Evolutionary conservation across 768 basidiomycete genomes (phyloP).

Genomic region (Tulasnella sp.): DNA sequence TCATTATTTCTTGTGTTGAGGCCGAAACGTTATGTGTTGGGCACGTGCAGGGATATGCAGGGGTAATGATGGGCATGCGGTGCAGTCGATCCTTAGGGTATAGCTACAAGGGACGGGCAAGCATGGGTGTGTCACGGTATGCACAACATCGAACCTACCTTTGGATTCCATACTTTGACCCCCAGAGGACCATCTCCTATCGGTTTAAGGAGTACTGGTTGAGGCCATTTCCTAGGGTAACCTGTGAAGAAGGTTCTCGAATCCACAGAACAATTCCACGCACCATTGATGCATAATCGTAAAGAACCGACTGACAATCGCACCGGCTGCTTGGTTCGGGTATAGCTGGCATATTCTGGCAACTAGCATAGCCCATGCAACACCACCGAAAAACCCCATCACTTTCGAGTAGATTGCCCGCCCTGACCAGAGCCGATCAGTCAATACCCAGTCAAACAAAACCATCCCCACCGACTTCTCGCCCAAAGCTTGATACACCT

Average conservation of each 20-base stretch:
- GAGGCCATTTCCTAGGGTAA: slow-evolving; percentile 85
- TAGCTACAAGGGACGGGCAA: slow-evolving; percentile 45
- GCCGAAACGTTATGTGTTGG: slow-evolving; percentile 96
- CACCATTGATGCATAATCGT: slow-evolving; percentile 98
- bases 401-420: slow-evolving; percentile 98
- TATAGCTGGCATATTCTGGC: slow-evolving; percentile 98
- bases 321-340: slow-evolving; percentile 89
- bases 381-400: slow-evolving; percentile 94
- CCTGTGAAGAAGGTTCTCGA: not conserved
- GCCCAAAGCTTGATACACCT: slow-evolving; percentile 99
- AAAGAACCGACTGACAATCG: slow-evolving; percentile 96
- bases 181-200: slow-evolving; percentile 93
- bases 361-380: slow-evolving; percentile 98
- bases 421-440: slow-evolving; percentile 46
- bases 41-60: slow-evolving; percentile 98
- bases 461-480: slow-evolving; percentile 55
- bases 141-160: slow-evolving; percentile 44
- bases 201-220: slow-evolving; percentile 91
- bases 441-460: not conserved
- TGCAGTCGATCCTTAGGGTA: slow-evolving; percentile 92
- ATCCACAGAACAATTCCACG: slow-evolving; percentile 32
- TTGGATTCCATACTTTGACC: slow-evolving; percentile 97
- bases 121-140: not conserved
- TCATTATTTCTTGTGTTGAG: slow-evolving; percentile 94
- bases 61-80: slow-evolving; percentile 99